Base-by-base conservation (phyloP, 1,139 yeast species). In the Geotrichum aggregatum region DNA sequence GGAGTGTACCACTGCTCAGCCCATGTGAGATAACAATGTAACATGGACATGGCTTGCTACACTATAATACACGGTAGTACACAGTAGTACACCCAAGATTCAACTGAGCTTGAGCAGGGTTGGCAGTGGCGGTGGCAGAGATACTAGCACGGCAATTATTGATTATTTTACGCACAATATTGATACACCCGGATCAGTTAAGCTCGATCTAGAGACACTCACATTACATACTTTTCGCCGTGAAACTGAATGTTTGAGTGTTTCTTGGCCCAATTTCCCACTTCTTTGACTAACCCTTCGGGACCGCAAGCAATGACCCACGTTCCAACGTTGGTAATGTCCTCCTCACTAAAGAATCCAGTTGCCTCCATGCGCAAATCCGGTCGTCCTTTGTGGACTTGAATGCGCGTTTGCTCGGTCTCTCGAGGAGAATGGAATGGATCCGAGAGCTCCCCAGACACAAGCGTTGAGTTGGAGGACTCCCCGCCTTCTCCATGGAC, bases 261-360 rank as follows among this genome's bases (percentile, higher is more conserved):
- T 1, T 56, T 54, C 1, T 58, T 60, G 0, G 85, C 77, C 74
- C 81, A 75, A 1, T 42, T 50, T 45, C 66, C 59, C n/a, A 77
- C 78, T 21, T 79, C 82, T 1, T 58, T 41, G 18, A 82, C 78
- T 55, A 87, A 67, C 0, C 73, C 60, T 1, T 67, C 68, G 0
- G 91, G 88, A 0, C 95, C 95, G 69, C 94, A 85, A 0, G 87
- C 79, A n/a, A 85, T 68, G 0, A 84, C 71, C 83, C 85, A 82
- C 49, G 69, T 69, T 45, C 71, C 69, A 2, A 66, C 67, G 18
- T 63, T 59, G 43, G 68, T 73, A 1, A 61, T 64, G 2, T 51
- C 58, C 2, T 50, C 31, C 8, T 43, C 53, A 13, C 47, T 54
- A 22, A 61, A 42, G 46, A 59, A 63, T 7, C 50, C 52, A 1